Base-by-base conservation (phyloP, 306 rosid species). In the Cucurbita ficifolia region DNA sequence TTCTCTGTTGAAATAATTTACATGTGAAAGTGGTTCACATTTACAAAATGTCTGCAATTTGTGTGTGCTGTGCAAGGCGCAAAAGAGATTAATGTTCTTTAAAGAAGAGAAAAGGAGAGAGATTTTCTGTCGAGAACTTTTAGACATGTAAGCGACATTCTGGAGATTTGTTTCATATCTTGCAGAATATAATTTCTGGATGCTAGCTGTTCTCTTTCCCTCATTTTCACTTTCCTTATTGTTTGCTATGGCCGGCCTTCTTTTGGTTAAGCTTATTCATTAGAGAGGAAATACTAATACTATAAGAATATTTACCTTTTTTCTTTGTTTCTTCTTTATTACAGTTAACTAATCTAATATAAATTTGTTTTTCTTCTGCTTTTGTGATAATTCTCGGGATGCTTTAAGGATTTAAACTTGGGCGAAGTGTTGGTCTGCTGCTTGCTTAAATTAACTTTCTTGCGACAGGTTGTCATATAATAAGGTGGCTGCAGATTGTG, bases 401-500 rank as follows among this genome's bases (percentile, higher is more conserved):
- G 72, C 17, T 69, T 24, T 8, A 29, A 48, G 18, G 73, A 17
- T 68, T 43, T 62, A 5, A 69, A 69, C 58, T 16, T 69, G 8
- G 58, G 53, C 74, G 38, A 18, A 72, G 36, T 16, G 18, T 35
- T 18, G 36, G 62, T 72, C 18, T 35, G 63, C 33, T 72, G 76
- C 52, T 38, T 54, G 64, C 39, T 72, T 19, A 13, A 53, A 14
- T 56, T 54, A 24, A 40, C 22, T 22, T 78, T 79, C 71, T 59
- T 29, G 22, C 76, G 78, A 65, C 82, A 95, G 99, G 91, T 82
- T 95, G 87, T 86, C 97, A 35, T 91, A 61, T 86, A 88, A 91
- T 80, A 95, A 84, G 86, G 19, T 75, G 78, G 76, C 92, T 56
- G 87, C 97, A 52, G 96, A 95, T 79, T 91, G 96, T 82, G 96